Evolutionary conservation across 805 yeast species (phyloP).

Genomic region (Candida adriatica): DNA sequence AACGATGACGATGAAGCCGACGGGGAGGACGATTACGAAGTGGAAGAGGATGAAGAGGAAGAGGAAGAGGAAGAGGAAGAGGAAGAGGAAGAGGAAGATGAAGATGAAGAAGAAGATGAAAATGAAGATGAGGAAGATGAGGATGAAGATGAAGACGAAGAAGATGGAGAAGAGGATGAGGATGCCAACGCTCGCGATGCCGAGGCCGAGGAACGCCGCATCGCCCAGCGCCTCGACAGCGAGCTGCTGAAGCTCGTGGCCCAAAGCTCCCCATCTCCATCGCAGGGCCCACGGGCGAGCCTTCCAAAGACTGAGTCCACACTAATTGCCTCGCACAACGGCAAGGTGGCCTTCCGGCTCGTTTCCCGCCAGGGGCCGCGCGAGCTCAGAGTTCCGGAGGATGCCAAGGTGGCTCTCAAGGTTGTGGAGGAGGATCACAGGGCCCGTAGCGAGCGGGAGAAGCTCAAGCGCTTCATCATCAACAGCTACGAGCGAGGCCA

Average conservation of each 20-base stretch:
- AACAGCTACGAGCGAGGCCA: no score
- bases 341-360: slow-evolving; percentile 41
- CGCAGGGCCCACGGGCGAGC: no score
- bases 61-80: slow-evolving; percentile 18
- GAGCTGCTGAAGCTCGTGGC: slow-evolving; percentile 20
- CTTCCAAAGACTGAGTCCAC: no score
- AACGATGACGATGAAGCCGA: slow-evolving; percentile 1
- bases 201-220: no score
- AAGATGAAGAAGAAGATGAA: slow-evolving; percentile 23
- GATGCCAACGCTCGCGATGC: no score
- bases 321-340: slow-evolving; percentile 5
- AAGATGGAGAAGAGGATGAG: slow-evolving; percentile 34
- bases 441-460: slow-evolving; percentile 45
- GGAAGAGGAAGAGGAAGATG: slow-evolving; percentile 12
- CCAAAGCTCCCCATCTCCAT: no score
- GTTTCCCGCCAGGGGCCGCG: slow-evolving; percentile 49
- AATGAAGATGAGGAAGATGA: slow-evolving; percentile 28
- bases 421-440: slow-evolving; percentile 44
- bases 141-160: slow-evolving; percentile 10
- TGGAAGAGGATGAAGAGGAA: slow-evolving; percentile 14
- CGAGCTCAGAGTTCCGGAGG: slow-evolving; percentile 43
- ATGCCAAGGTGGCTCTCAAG: slow-evolving; percentile 46
- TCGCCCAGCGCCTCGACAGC: slow-evolving; percentile 16
- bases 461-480: slow-evolving; percentile 49
- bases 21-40: slow-evolving; percentile 20